Evolutionary conservation across 345 rosid genomes (phyloP).

Genomic region (Euphorbia peplus): DNA sequence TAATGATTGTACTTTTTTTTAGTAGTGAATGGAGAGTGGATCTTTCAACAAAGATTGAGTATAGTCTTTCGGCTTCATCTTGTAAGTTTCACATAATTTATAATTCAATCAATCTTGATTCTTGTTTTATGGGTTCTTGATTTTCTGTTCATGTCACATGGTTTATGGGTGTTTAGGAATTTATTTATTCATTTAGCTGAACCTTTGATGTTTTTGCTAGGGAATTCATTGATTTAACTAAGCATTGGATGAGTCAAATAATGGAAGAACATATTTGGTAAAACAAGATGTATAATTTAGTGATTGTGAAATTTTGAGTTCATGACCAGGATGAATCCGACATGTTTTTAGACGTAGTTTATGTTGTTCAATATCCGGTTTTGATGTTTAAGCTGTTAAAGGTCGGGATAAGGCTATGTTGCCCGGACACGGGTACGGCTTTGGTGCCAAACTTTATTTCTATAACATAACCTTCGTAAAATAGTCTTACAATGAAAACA

Average conservation of each 20-base stretch:
- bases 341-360: not conserved
- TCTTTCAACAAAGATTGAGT: conserved; percentile 14
- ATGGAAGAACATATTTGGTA: not conserved
- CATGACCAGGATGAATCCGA: not conserved
- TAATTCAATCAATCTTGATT: not conserved
- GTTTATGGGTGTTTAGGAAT: not conserved
- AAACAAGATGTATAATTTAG: not conserved
- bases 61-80: conserved; percentile 25
- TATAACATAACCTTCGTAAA: too few species aligned
- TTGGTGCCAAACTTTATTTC: too few species aligned
- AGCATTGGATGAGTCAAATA: not conserved
- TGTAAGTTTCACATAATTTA: conserved; percentile 18
- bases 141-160: conserved; percentile 5
- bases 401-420: too few species aligned
- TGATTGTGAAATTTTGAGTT: not conserved
- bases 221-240: not conserved
- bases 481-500: too few species aligned
- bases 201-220: not conserved
- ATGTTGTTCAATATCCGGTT: not conserved
- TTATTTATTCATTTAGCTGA: too few species aligned
- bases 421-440: too few species aligned
- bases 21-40: too few species aligned
- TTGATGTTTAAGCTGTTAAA: too few species aligned
- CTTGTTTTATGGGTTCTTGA: conserved; percentile 12
- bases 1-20: too few species aligned